Evolutionary conservation across 140 eudicot species (phyloP).

Genomic region (Stevia rebaudiana): DNA sequence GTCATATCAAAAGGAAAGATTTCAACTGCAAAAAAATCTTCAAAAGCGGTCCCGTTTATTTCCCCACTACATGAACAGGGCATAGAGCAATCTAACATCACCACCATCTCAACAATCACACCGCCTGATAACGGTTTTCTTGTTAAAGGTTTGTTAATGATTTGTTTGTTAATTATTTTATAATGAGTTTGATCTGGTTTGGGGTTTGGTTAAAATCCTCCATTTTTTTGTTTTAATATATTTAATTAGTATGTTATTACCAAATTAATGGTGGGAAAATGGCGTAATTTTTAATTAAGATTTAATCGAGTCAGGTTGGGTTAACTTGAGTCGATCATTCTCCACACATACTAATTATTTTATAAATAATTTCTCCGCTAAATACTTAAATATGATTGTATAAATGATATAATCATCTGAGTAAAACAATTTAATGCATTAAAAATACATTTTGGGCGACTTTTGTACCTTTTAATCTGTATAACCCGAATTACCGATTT

Average conservation of each 20-base stretch:
- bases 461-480: neutral
- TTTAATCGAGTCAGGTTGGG: no score
- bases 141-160: constrained; percentile 27
- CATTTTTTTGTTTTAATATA: no score
- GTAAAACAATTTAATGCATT: neutral
- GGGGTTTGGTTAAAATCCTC: neutral
- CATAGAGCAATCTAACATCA: constrained; percentile 22
- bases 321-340: no score
- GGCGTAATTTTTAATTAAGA: no score
- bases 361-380: no score
- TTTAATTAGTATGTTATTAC: no score
- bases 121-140: constrained; percentile 27
- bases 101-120: constrained; percentile 11
- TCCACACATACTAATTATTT: no score
- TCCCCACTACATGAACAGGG: constrained; percentile 47
- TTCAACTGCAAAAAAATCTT: constrained; percentile 51
- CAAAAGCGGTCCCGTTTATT: constrained; percentile 45
- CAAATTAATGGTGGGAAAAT: no score
- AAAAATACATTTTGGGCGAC: neutral
- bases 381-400: no score
- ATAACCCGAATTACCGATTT: no score
- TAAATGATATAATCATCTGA: no score
- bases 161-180: neutral
- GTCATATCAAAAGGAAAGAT: constrained; percentile 68
- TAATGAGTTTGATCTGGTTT: neutral